phyloP scores from a whole-genome alignment of 495 filamentous ascomycete species.

The Schizothecium vesticola region DNA sequence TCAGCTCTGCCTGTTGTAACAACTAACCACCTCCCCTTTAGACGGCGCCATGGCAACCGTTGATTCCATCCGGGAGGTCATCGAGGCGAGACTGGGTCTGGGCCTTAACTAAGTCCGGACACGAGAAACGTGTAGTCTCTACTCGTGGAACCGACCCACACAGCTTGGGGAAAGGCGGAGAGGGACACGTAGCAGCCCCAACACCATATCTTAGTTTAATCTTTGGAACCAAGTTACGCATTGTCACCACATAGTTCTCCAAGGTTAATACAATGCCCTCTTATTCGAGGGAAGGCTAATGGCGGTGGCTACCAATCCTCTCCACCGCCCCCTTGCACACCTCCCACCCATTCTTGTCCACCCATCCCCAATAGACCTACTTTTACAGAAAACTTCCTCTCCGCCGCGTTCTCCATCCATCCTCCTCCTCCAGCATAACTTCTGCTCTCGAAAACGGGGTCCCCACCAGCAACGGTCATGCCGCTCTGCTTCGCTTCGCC shows the following conservation, averaged over 20 bases:
- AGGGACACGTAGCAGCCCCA: background rate
- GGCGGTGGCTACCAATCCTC: background rate
- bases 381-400: background rate
- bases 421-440: background rate
- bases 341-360: background rate
- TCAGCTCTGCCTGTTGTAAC: background rate
- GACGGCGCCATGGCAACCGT: slow-evolving; percentile 74
- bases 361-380: background rate
- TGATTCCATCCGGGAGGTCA: slow-evolving; percentile 64
- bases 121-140: background rate
- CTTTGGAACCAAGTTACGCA: background rate
- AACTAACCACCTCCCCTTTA: background rate
- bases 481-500: too few relatives aligned
- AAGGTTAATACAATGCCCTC: background rate
- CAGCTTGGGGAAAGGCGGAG: background rate
- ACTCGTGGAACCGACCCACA: background rate
- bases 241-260: background rate
- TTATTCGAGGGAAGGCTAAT: background rate
- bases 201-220: background rate
- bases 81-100: slow-evolving; percentile 48
- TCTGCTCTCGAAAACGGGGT: background rate
- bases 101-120: slow-evolving; percentile 16
- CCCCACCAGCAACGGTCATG: too few relatives aligned
- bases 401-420: background rate
- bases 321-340: background rate